Evolutionary conservation across 2,329 filamentous ascomycete species (phyloP), one percentile per base, ranked within the genome.

Genomic region (Talaromyces atroroseus): DNA sequence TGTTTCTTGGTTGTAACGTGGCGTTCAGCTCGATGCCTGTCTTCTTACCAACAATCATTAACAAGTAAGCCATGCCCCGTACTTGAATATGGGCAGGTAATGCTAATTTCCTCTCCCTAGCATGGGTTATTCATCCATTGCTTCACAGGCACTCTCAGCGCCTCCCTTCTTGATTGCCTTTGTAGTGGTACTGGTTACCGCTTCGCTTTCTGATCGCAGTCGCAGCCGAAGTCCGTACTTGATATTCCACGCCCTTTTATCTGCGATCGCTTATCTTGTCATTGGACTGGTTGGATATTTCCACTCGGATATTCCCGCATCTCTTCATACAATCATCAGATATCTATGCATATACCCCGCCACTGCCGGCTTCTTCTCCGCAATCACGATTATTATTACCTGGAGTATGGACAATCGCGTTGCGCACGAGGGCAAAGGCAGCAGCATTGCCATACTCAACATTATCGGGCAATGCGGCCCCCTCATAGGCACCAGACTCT

Each of bases 341-440:
- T 96, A 96, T 66, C 64, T 86, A 5, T 88, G 85, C 56, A 80
- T 95, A 7, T 95, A 87, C 68, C 90, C 89, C 0, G 90, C 91
- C 1, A 82, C 86, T 1, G 76, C 84, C 0, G 91, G 91, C 3
- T 94, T 95, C 73, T 92, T 95, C 77, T 85, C 82, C 58, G 87
- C 90, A 20, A 88, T 95, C 57, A 90, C 90, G 0, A 80, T 95
- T 32, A 87, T 92, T 62, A 88, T 96, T 56, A 87, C 89, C 1
- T 96, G 91, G 91, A 89, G 83, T 36, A 82, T 96, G 66, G 95
- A 95, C 68, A 96, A 95, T 70, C 89, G 94, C 67, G 75, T 81
- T 53, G 84, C 78, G 12, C 83, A 86, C 59, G 82, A 82, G 52
- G 82, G 84, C 6, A 87, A 88, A 62, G 89, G 89, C 0, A 84